Evolutionary conservation across 208 protist species (phyloP).

Genomic region (Angomonas deanei): DNA sequence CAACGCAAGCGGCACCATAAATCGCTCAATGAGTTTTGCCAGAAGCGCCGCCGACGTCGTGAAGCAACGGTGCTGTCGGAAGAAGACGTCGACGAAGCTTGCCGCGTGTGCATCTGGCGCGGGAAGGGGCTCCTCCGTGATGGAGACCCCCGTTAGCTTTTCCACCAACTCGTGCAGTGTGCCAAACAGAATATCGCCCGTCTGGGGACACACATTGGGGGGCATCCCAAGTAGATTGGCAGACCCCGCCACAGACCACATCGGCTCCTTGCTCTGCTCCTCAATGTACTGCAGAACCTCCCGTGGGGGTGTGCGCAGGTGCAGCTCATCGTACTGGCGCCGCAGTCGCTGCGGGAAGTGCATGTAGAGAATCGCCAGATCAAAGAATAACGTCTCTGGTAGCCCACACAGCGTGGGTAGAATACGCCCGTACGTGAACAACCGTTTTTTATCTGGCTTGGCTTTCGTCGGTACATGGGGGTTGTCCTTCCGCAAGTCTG

Average conservation of each 20-base stretch:
- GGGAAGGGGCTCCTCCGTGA: slow-evolving; percentile 7
- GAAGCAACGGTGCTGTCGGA: slow-evolving; percentile 50
- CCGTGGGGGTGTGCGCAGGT: slow-evolving; percentile 13
- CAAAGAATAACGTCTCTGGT: slow-evolving; percentile 16
- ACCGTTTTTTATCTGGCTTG: not conserved
- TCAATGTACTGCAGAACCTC: slow-evolving; percentile 27
- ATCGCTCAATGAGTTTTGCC: slow-evolving; percentile 56
- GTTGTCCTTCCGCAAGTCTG: not conserved
- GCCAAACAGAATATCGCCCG: slow-evolving; percentile 31
- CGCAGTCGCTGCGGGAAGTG: slow-evolving; percentile 17
- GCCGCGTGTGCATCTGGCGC: slow-evolving; percentile 5
- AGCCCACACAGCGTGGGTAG: slow-evolving; percentile 25
- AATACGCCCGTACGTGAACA: slow-evolving; percentile 9
- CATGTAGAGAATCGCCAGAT: slow-evolving; percentile 22
- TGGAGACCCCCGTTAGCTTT: slow-evolving; percentile 48
- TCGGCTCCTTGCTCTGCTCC: slow-evolving; percentile 24
- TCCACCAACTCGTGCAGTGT: slow-evolving; percentile 62
- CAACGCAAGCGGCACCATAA: slow-evolving; percentile 39
- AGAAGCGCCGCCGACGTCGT: slow-evolving; percentile 43
- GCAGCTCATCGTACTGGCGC: slow-evolving; percentile 24
- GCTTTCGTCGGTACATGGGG: not conserved
- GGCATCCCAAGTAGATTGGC: slow-evolving; percentile 26
- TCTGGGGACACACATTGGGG: slow-evolving; percentile 12
- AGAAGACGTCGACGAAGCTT: slow-evolving; percentile 33
- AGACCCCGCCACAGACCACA: slow-evolving; percentile 49